A percentile compares a stretch with the other conserved stretches of the same genome.
phyloP scores from a whole-genome alignment of 1,284 basidiomycete genomes.

The Ganoderma lingzhi region DNA sequence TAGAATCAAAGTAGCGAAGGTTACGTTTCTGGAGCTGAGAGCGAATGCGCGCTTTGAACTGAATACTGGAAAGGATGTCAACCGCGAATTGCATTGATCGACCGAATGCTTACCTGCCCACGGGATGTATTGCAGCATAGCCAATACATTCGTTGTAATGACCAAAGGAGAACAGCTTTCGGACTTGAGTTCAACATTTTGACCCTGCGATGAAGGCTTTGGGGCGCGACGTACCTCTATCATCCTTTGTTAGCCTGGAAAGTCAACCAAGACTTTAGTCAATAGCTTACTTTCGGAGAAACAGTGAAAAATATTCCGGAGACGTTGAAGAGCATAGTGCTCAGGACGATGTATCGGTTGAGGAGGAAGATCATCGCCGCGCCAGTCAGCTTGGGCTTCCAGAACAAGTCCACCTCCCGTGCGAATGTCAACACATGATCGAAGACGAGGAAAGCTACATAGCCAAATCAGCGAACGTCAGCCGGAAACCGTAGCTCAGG shows the following conservation, averaged over 20 bases:
- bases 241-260: not conserved
- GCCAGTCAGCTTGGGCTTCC: conserved; percentile 3
- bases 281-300: not conserved
- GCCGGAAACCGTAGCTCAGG: too few relatives aligned
- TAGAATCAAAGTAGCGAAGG: not conserved
- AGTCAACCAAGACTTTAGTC: too few relatives aligned
- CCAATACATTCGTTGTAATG: conserved; percentile 10
- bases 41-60: conserved; percentile 7
- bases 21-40: not conserved
- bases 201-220: not conserved
- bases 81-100: not conserved
- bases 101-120: conserved; percentile 11
- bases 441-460: conserved; percentile 5
- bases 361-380: conserved; percentile 7
- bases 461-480: not conserved
- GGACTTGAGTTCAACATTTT: not conserved
- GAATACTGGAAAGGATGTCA: not conserved
- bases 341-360: conserved; percentile 16
- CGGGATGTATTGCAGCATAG: conserved; percentile 10
- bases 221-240: not conserved
- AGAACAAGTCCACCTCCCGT: conserved; percentile 12
- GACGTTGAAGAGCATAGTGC: not conserved
- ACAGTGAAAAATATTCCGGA: not conserved
- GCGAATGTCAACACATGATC: conserved; percentile 12
- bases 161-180: conserved; percentile 1